These are phyloP conservation scores for Rhizopus arrhizus DNA, from an alignment of 371 early-diverging fungal genomes.

Conservation along the genomic window DNA sequence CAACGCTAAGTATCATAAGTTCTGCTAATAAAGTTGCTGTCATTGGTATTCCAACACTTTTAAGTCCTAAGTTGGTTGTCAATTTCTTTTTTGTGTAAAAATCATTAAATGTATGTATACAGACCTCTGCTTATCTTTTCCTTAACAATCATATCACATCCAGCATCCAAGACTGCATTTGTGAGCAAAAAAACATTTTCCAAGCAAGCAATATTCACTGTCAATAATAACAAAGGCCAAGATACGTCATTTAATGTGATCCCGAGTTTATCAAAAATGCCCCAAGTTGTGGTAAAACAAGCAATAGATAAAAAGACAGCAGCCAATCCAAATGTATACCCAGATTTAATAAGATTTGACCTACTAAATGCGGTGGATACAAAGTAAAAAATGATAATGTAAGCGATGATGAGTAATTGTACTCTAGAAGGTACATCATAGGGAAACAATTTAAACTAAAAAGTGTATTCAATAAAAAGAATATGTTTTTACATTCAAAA, in stretches of 20 bases:
- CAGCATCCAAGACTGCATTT: conserved; percentile 68
- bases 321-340: conserved; percentile 70
- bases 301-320: conserved; percentile 52
- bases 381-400: conserved; percentile 52
- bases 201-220: conserved; percentile 70
- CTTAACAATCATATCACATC: conserved; percentile 67
- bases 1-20: conserved; percentile 55
- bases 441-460: conserved; percentile 35
- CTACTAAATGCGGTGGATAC: conserved; percentile 67
- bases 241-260: conserved; percentile 29
- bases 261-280: conserved; percentile 30
- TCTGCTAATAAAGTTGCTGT: conserved; percentile 60
- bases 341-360: conserved; percentile 72
- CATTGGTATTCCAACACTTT: conserved; percentile 65
- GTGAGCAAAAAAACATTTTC: conserved; percentile 75
- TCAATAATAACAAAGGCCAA: conserved; percentile 68
- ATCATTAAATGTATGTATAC: conserved; percentile 23
- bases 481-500: conserved; percentile 22
- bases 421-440: conserved; percentile 29
- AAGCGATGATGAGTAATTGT: conserved; percentile 22
- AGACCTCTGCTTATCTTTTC: conserved; percentile 67
- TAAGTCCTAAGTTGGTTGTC: conserved; percentile 44
- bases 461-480: conserved; percentile 7
- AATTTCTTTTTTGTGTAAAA: neutral
- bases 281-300: conserved; percentile 38